A percentile compares a stretch with the other conserved stretches of the same genome.
Evolutionary conservation across 495 filamentous ascomycete genomes (phyloP).

Genomic region (Hypomontagnella submonticulosa): DNA sequence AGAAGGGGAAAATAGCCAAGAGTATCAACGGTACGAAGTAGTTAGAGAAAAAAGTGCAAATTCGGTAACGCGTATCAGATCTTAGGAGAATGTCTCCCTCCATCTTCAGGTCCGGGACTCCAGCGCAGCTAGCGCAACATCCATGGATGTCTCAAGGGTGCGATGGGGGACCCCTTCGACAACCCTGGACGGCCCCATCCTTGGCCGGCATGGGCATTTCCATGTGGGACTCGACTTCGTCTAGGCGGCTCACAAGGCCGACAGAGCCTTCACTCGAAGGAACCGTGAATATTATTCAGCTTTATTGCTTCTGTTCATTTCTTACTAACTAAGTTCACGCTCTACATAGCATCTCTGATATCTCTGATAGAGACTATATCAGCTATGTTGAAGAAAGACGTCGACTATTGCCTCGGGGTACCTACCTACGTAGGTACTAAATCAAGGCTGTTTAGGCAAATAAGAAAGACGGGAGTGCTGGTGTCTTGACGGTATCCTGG

Average conservation of each 20-base stretch:
- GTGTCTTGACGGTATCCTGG: neutral
- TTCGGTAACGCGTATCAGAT: constrained; percentile 49
- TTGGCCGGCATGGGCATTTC: constrained; percentile 21
- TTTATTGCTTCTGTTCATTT: neutral
- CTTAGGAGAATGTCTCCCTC: constrained; percentile 34
- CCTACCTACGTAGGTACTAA: neutral
- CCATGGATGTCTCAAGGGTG: constrained; percentile 53
- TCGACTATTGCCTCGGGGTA: neutral
- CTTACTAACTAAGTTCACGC: neutral
- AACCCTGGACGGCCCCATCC: constrained; percentile 36
- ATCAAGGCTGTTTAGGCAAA: constrained; percentile 6
- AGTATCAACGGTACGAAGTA: constrained; percentile 33
- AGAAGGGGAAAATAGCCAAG: constrained; percentile 45
- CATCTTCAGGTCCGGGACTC: constrained; percentile 39
- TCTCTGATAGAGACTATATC: neutral
- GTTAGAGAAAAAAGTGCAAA: constrained; percentile 47
- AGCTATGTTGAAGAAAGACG: neutral
- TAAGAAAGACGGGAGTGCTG: neutral
- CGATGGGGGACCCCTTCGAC: constrained; percentile 47
- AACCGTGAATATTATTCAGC: neutral
- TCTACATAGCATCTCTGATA: constrained; percentile 4
- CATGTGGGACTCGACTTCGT: constrained; percentile 16
- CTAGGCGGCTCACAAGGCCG: constrained; percentile 5
- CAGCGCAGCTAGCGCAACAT: constrained; percentile 44
- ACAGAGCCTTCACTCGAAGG: constrained; percentile 9